Conservation (phyloP, 192 early-diverging fungal species). For the Piromyces sp. region DNA sequence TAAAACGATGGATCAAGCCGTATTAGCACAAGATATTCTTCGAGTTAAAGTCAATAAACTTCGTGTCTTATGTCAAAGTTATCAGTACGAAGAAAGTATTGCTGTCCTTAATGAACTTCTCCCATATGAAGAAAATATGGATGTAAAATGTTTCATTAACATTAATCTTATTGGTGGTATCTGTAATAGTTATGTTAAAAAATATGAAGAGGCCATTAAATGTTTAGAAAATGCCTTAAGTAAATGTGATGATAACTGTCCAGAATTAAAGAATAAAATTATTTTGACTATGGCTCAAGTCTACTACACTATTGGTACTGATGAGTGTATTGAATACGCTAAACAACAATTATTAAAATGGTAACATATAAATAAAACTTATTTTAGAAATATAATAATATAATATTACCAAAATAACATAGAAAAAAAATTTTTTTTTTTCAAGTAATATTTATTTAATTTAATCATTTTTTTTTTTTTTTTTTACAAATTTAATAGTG, state of each 20-base stretch:
- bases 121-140: neutral
- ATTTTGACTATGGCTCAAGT: neutral
- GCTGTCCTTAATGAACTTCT: neutral
- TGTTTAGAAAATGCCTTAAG: neutral
- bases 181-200: neutral
- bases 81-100: neutral
- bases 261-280: neutral
- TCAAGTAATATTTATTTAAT: too few species aligned
- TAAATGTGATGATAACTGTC: neutral
- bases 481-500: neutral
- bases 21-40: neutral
- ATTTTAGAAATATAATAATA: neutral
- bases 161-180: neutral
- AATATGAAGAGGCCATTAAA: neutral
- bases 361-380: too few species aligned
- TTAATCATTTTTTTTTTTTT: neutral
- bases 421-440: too few species aligned
- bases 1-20: neutral
- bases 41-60: neutral
- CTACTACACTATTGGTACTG: neutral
- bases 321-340: neutral
- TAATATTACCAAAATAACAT: too few species aligned
- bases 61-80: neutral
- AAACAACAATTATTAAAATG: neutral
- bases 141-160: neutral